Evolutionary conservation across 208 protist genomes (phyloP), one percentile per base, ranked within the genome.

Genomic region (Trypanosomatidae sp.): DNA sequence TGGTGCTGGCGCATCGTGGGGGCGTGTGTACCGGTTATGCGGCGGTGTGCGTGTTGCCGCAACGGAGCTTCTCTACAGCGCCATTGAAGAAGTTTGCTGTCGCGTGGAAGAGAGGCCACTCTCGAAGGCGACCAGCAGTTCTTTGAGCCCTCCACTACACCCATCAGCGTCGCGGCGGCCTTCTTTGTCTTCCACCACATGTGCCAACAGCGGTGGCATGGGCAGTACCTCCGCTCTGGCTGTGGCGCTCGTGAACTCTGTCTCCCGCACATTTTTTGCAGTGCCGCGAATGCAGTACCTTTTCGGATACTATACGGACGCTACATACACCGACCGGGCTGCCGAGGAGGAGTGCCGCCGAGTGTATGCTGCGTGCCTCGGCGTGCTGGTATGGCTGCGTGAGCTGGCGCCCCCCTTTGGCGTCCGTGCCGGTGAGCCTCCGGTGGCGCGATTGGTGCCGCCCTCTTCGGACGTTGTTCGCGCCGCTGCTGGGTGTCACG

Each of bases 251-350:
- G 22, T 91, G 15, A 22, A 62, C 3, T 46, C 59, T 13, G 71
- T 90, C 6, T 55, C 79, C 8, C 65, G 70, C 13, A 55, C 76
- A 2, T 83, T 86, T 33, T 87, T 84, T 59, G 74, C 82, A 7
- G 41, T 91, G 0, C 50, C 86, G 7, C 86, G 89, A 12, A 81
- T 80, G 12, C 85, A 94, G 62, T 91, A 89, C 49, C 55, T 93
- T 5, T 69, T 86, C 7, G 67, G 49, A 1, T 36, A 58, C 30
- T 73, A 76, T 50, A 69, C 70, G 10, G 76, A 80, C 50, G 69
- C 17, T 0, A 12, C 44, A 46, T 49, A 50, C 41, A 41, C 44
- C 36, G 39, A 47, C 8, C 52, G 71, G 12, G 58, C 43, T 4
- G 50, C 55, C 4, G 52, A 73, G 30, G 71, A 74, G 59, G 71